Evolutionary conservation across 192 early-diverging fungal species (phyloP).

Genomic region (Fimicolochytrium jonesii): DNA sequence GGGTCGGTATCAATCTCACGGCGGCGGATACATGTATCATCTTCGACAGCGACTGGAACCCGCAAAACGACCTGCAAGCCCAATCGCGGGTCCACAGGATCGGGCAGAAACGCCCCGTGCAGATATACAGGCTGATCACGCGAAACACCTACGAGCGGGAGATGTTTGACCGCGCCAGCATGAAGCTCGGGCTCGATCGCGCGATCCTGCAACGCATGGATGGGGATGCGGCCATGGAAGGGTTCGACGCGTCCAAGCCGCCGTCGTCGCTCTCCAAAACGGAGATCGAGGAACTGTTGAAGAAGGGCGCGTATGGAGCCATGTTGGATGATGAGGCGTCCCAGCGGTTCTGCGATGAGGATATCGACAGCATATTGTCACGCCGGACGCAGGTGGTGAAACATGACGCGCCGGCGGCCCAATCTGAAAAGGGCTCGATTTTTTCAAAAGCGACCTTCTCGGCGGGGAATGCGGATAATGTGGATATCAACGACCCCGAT

Average conservation of each 20-base stretch:
- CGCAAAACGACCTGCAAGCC: slow-evolving; percentile 85
- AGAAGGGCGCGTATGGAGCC: slow-evolving; percentile 86
- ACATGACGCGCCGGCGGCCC: slow-evolving; percentile 58
- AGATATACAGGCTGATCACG: slow-evolving; percentile 67
- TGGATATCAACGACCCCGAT: slow-evolving; percentile 79
- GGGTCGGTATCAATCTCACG: slow-evolving; percentile 85
- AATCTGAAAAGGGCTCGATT: slow-evolving; percentile 61
- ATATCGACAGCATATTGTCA: slow-evolving; percentile 80
- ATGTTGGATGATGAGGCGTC: slow-evolving; percentile 78
- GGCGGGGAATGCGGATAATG: slow-evolving; percentile 40
- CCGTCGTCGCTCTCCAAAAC: slow-evolving; percentile 61
- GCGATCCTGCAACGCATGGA: slow-evolving; percentile 75
- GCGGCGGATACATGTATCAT: slow-evolving; percentile 85
- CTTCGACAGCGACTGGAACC: slow-evolving; percentile 87
- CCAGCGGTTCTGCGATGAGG: slow-evolving; percentile 76
- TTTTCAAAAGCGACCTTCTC: slow-evolving; percentile 86
- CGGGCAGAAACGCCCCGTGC: slow-evolving; percentile 82
- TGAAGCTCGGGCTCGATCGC: slow-evolving; percentile 79
- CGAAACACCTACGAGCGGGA: slow-evolving; percentile 83
- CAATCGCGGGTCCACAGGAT: slow-evolving; percentile 81
- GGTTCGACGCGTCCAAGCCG: slow-evolving; percentile 24
- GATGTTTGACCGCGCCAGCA: slow-evolving; percentile 85
- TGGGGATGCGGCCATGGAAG: slow-evolving; percentile 27
- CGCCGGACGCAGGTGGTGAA: slow-evolving; percentile 72
- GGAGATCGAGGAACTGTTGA: slow-evolving; percentile 79